Evolutionary conservation across 2,329 filamentous ascomycete species (phyloP).

Genomic region (Verticillium longisporum): DNA sequence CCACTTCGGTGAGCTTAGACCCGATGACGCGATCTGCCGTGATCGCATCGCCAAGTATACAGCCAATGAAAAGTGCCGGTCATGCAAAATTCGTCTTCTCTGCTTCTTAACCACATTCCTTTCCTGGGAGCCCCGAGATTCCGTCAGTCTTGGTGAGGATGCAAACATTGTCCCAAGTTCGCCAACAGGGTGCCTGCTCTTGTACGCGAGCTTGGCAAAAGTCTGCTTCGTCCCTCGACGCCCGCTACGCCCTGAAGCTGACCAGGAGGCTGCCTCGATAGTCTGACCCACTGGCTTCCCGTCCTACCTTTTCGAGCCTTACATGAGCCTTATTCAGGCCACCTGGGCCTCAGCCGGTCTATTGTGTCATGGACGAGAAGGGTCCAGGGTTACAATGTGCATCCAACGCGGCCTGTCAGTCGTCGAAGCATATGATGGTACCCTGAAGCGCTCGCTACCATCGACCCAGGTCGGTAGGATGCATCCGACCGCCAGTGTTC

Average conservation of each 20-base stretch:
- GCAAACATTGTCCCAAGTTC: background rate
- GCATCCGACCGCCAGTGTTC: background rate
- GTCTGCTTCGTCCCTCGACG: background rate
- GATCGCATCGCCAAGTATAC: constrained; percentile 1
- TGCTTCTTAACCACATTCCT: constrained; percentile 1
- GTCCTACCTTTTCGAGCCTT: background rate
- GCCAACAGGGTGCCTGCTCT: background rate
- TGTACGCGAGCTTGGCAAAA: background rate
- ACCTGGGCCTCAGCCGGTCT: background rate
- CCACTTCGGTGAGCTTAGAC: constrained; percentile 4
- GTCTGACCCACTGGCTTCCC: background rate
- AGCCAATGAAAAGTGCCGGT: constrained; percentile 1
- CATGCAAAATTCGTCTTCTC: constrained; percentile 1
- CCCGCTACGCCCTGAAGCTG: background rate
- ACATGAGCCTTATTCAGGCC: background rate
- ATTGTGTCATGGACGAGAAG: background rate
- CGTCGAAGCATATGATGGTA: too few species aligned
- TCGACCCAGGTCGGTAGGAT: background rate
- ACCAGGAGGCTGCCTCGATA: background rate
- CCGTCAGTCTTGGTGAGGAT: background rate
- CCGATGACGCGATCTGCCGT: constrained; percentile 7
- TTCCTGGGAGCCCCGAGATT: constrained; percentile 1
- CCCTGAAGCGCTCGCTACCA: too few species aligned
- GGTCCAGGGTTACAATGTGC: background rate
- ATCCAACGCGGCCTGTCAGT: too few species aligned